Evolutionary conservation across 805 yeast genomes (phyloP), one percentile per base, ranked within the genome.

Genomic region (Candida oleophila): DNA sequence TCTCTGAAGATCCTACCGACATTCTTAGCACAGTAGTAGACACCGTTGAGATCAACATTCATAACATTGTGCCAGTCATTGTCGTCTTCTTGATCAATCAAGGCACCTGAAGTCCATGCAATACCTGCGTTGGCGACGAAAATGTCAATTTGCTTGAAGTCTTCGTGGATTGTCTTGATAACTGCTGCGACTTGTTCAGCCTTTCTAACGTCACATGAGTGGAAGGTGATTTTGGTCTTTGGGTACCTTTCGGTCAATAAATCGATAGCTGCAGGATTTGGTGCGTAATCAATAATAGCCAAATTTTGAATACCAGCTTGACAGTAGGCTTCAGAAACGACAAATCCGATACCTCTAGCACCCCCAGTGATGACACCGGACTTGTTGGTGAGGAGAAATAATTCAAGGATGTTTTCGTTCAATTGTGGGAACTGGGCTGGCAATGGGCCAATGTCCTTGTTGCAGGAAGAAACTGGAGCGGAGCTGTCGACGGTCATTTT

Each of bases 21-120:
- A 44, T 77, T 70, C 69, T 85, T 85, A 50, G 96, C 85, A 60
- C 91, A 80, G 67, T 85, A 85, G 70, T 83, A 89, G 39, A 85
- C 87, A 9, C 94, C 89, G 61, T 87, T 83, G 50, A 90, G 71
- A 62, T 90, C 94, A 46, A 87, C 80, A 60, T 82, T 79, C 60
- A 89, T 76, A 46, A 89, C 81, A 54, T 80, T 81, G 62, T 77
- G 71, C 91, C 95, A 90, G 56, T 81, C 82, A 45, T 69, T 67
- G 53, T 74, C 74, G 41, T 69, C 74, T 34, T 66, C 69, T 22
- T 61, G 67, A 54, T 69, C 70, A 47, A 72, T 64, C 49, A 72
- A 53, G 21, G 65, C 55, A 35, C 77, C 77, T 0, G 74, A 59
- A 47, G 71, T 68, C 77, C 77, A 72, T n/a, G 76, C 76, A 40